These are phyloP conservation scores for Dendrobium officinale DNA, from an alignment of 106 monocot species.

Conservation along the genomic window DNA sequence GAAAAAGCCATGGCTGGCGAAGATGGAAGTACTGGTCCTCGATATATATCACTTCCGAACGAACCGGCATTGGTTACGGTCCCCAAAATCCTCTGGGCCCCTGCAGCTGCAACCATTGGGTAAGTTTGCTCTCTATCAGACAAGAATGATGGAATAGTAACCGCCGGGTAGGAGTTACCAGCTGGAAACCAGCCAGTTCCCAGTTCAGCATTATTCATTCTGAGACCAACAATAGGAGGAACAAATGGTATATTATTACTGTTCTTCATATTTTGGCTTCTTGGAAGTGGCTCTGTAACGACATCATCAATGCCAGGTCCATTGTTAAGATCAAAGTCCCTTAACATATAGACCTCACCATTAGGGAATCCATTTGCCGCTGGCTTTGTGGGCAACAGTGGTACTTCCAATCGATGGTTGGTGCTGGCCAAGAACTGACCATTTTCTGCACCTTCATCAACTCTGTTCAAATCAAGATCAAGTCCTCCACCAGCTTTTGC, in stretches of 20 bases:
- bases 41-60: slow-evolving; percentile 57
- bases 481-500: slow-evolving; percentile 34
- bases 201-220: slow-evolving; percentile 54
- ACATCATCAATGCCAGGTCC: slow-evolving; percentile 71
- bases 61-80: slow-evolving; percentile 28
- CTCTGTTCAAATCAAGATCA: slow-evolving; percentile 84
- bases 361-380: slow-evolving; percentile 14
- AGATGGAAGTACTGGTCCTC: slow-evolving; percentile 58
- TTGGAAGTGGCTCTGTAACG: slow-evolving; percentile 26
- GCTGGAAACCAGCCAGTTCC: slow-evolving; percentile 66
- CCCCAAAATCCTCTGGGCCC: slow-evolving; percentile 50
- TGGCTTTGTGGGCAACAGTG: slow-evolving; percentile 36
- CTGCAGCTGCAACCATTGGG: slow-evolving; percentile 51
- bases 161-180: slow-evolving; percentile 55
- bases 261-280: slow-evolving; percentile 32
- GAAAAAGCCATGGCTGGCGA: slow-evolving; percentile 66
- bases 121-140: slow-evolving; percentile 71
- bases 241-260: slow-evolving; percentile 39
- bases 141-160: slow-evolving; percentile 76
- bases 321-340: slow-evolving; percentile 83
- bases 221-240: slow-evolving; percentile 34
- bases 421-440: slow-evolving; percentile 29
- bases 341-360: slow-evolving; percentile 36
- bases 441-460: slow-evolving; percentile 56
- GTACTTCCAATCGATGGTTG: slow-evolving; percentile 30